These are phyloP conservation scores for Coemansia sp. DNA, from an alignment of 192 early-diverging fungal species.

Conservation along the genomic window DNA sequence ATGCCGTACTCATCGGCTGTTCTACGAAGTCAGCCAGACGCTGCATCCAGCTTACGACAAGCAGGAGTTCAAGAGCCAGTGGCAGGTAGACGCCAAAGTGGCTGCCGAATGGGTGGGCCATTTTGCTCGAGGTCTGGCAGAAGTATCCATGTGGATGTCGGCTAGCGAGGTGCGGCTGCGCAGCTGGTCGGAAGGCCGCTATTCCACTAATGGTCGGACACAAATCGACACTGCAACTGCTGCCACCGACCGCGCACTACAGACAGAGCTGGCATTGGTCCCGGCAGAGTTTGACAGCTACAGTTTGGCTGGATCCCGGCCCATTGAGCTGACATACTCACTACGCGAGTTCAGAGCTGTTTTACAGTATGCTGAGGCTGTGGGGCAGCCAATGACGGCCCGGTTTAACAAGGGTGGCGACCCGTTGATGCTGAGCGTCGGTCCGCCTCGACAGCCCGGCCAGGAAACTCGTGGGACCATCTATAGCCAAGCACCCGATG, in stretches of 20 bases:
- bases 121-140: constrained; percentile 47
- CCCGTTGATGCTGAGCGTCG: constrained; percentile 42
- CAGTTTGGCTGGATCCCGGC: constrained; percentile 14
- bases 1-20: constrained; percentile 47
- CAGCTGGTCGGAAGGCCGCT: constrained; percentile 43
- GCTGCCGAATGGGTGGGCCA: constrained; percentile 46
- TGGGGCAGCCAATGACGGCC: constrained; percentile 37
- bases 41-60: constrained; percentile 39
- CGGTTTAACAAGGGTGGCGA: constrained; percentile 42
- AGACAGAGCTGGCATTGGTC: constrained; percentile 43
- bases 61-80: constrained; percentile 39
- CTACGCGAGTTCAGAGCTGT: constrained; percentile 50
- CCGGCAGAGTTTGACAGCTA: constrained; percentile 51
- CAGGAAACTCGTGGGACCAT: background rate
- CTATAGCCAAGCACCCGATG: constrained; percentile 11
- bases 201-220: constrained; percentile 9
- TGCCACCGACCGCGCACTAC: constrained; percentile 30
- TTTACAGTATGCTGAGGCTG: constrained; percentile 48
- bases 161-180: constrained; percentile 26
- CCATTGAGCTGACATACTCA: constrained; percentile 47
- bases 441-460: constrained; percentile 7
- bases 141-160: constrained; percentile 46
- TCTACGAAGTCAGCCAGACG: constrained; percentile 50
- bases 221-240: constrained; percentile 24
- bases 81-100: constrained; percentile 42